Percentiles rank a stretch among this genome's conserved stretches.
phyloP scores from a whole-genome alignment of 2,329 filamentous ascomycete genomes.

The Xylaria sp. region DNA sequence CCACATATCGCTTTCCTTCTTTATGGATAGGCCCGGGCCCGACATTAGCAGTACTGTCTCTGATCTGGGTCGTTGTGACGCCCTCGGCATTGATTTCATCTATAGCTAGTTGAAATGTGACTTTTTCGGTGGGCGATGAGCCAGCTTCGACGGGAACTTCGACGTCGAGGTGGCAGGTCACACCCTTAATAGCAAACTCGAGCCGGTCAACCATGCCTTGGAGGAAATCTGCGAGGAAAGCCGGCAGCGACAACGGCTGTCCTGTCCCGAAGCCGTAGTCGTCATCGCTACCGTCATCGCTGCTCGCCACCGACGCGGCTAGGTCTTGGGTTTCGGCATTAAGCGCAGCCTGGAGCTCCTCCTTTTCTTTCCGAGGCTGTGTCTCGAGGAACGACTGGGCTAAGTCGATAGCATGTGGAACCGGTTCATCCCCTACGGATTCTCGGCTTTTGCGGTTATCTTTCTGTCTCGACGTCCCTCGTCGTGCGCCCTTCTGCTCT shows the following conservation, averaged over 20 bases:
- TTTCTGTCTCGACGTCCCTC: slow-evolving; percentile 42
- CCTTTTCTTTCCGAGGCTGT: slow-evolving; percentile 73
- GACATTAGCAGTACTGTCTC: slow-evolving; percentile 47
- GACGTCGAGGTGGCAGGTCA: slow-evolving; percentile 74
- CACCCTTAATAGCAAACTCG: slow-evolving; percentile 72
- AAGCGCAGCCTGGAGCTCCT: slow-evolving; percentile 75
- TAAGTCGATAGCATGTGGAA: slow-evolving; percentile 78
- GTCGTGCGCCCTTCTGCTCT: slow-evolving; percentile 49
- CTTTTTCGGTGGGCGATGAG: slow-evolving; percentile 61
- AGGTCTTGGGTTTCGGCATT: slow-evolving; percentile 71
- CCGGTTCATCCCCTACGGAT: slow-evolving; percentile 50
- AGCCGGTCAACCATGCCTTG: slow-evolving; percentile 79
- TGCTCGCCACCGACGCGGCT: slow-evolving; percentile 68
- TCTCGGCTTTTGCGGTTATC: slow-evolving; percentile 40
- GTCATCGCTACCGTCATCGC: slow-evolving; percentile 72
- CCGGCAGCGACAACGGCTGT: slow-evolving; percentile 73
- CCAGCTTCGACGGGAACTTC: slow-evolving; percentile 63
- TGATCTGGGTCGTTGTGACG: slow-evolving; percentile 60
- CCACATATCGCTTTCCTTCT: slow-evolving; percentile 73
- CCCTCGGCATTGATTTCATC: slow-evolving; percentile 75
- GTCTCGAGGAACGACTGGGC: slow-evolving; percentile 83
- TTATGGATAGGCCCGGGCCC: slow-evolving; percentile 59
- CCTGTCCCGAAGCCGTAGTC: slow-evolving; percentile 74
- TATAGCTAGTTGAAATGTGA: slow-evolving; percentile 73
- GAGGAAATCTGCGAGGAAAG: slow-evolving; percentile 76